Percentiles rank a stretch among this genome's conserved stretches.
phyloP scores from a whole-genome alignment of 495 filamentous ascomycete genomes.

The Penicillium parvum region DNA sequence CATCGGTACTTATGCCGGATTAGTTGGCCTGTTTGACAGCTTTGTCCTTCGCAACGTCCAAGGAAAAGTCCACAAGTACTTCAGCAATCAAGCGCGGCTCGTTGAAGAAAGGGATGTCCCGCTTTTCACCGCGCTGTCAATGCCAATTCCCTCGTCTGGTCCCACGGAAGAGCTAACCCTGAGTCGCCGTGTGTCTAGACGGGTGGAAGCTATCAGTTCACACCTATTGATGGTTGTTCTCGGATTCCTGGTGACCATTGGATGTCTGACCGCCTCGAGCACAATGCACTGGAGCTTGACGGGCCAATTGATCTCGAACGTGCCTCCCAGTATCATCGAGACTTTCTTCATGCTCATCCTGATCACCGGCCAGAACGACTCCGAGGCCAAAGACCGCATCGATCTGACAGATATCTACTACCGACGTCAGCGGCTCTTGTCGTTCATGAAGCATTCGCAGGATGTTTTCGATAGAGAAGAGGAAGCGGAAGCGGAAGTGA shows the following conservation, averaged over 20 bases:
- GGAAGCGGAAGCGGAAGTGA: neutral
- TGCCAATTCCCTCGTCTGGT: constrained; percentile 3
- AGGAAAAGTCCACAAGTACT: constrained; percentile 22
- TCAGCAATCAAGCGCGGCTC: constrained; percentile 22
- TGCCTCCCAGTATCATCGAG: constrained; percentile 38
- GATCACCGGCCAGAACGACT: constrained; percentile 33
- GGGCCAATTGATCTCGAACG: constrained; percentile 38
- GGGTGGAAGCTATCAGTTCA: constrained; percentile 21
- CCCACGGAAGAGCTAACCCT: constrained; percentile 4
- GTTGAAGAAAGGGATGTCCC: constrained; percentile 16
- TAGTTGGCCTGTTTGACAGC: constrained; percentile 36
- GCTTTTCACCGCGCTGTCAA: constrained; percentile 15
- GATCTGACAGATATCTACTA: constrained; percentile 6
- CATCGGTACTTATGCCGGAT: constrained; percentile 40
- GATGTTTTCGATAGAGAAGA: neutral
- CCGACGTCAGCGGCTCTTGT: constrained; percentile 2
- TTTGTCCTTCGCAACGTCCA: constrained; percentile 39
- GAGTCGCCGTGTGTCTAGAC: constrained; percentile 17
- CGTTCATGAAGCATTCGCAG: neutral
- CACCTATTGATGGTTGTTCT: constrained; percentile 22
- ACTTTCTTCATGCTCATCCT: constrained; percentile 38
- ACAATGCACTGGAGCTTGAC: constrained; percentile 35
- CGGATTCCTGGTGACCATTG: constrained; percentile 24
- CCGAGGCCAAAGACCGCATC: constrained; percentile 11
- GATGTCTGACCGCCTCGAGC: constrained; percentile 25